Conservation (phyloP, 169 alveolate species). For the Theileria orientalis region DNA sequence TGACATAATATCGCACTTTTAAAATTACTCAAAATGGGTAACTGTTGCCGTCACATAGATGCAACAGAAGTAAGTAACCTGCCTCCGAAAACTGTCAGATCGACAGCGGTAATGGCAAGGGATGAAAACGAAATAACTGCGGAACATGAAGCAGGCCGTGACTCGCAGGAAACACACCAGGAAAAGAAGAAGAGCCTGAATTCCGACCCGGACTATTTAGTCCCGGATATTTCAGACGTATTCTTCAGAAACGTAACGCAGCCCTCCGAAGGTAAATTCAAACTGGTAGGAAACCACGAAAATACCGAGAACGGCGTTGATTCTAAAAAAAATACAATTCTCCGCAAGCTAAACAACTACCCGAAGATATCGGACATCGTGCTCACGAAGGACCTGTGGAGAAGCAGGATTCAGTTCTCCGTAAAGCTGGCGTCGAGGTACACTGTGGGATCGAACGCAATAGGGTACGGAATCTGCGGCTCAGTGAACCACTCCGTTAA, state of each 20-base stretch:
- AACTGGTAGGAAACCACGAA: not conserved
- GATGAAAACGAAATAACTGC: not conserved
- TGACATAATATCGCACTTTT: not conserved
- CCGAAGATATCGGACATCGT: conserved; percentile 47
- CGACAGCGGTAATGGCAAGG: not conserved
- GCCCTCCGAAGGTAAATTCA: conserved; percentile 4
- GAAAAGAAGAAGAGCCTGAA: not conserved
- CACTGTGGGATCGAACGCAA: conserved; percentile 29
- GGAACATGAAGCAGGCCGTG: too few relatives aligned
- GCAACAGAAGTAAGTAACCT: too few relatives aligned
- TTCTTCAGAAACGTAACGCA: conserved; percentile 17
- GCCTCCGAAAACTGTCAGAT: not conserved
- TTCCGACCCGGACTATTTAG: conserved; percentile 12
- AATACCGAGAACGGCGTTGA: conserved; percentile 8
- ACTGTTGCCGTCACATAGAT: conserved; percentile 8
- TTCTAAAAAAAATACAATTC: not conserved
- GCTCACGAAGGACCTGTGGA: conserved; percentile 49
- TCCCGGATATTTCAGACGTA: conserved; percentile 47
- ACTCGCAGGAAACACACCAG: not conserved
- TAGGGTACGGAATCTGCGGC: conserved; percentile 68
- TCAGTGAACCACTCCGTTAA: conserved; percentile 56
- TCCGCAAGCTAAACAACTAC: conserved; percentile 8
- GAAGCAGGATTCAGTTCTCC: conserved; percentile 18
- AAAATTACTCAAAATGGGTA: not conserved
- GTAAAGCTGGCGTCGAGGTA: conserved; percentile 14